Evolutionary conservation across 2,329 filamentous ascomycete genomes (phyloP).

Genomic region (Geosmithia morbida): DNA sequence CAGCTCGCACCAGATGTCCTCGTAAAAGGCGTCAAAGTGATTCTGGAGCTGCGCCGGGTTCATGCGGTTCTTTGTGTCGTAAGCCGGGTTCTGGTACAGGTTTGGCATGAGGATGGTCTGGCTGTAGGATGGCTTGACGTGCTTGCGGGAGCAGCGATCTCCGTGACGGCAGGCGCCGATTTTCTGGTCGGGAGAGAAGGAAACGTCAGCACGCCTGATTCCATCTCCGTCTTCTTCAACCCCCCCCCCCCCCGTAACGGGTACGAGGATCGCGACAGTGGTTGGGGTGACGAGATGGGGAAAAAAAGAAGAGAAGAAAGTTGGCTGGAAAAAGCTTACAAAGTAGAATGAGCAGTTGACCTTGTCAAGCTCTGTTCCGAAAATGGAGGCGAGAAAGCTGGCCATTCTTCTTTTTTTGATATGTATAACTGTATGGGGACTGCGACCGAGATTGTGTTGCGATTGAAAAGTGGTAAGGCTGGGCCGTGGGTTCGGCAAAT

Average conservation of each 20-base stretch:
- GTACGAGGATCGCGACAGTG: neutral
- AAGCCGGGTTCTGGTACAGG: constrained; percentile 97
- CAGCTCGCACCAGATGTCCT: constrained; percentile 99
- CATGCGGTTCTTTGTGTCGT: constrained; percentile 95
- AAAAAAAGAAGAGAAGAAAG: neutral
- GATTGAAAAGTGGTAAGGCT: too few species aligned
- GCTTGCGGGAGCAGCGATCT: constrained; percentile 94
- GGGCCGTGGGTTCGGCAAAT: too few species aligned
- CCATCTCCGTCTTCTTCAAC: neutral
- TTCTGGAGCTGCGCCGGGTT: constrained; percentile 92
- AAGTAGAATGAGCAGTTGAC: constrained; percentile 98
- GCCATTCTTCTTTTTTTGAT: constrained; percentile 66
- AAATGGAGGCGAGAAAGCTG: constrained; percentile 98
- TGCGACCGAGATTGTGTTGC: neutral
- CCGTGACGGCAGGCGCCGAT: constrained; percentile 98
- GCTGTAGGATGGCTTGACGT: constrained; percentile 96
- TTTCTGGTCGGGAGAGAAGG: constrained; percentile 43
- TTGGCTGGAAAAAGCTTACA: constrained; percentile 24
- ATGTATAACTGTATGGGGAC: neutral
- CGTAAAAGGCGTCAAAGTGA: constrained; percentile 99
- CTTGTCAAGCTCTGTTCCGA: constrained; percentile 98
- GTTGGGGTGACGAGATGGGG: neutral
- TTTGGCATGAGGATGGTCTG: constrained; percentile 97
- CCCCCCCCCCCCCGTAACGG: too few species aligned
- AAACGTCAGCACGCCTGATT: neutral